Evolutionary conservation across 2,329 filamentous ascomycete species (phyloP), one percentile per base, ranked within the genome.

Genomic region (Sporothrix sp.): DNA sequence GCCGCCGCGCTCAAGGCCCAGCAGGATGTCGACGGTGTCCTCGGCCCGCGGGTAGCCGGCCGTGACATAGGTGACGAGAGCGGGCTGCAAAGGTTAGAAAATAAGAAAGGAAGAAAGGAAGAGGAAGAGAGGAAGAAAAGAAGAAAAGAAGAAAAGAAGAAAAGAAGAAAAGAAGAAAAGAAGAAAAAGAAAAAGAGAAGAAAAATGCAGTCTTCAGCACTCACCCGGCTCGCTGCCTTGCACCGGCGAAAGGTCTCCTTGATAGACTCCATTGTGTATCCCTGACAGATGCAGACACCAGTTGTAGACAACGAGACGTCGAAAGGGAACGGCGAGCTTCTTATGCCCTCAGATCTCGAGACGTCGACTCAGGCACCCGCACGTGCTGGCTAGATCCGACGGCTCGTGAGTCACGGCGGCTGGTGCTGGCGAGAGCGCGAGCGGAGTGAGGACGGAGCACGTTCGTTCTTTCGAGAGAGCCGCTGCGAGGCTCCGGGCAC

Each of bases 51-150:
- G 93, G 65, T 83, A 98, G 51, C 93, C 93, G 52, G 91, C 90
- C 23, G 93, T 98, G 64, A 96, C 88, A 75, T 98, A 98, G 25
- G 90, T 90, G 57, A 98, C 87, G 55, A 98, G 77, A 46, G 93
- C 91, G 58, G 87, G 74, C 78, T 93, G 66, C 23, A 3, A 10
- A 8, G 87, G 74, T 78, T 93, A 66, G 25, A 3, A 10, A 8
- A 11, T 8, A 5, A 16, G 27, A 14, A 4, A 3, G 11, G 32
- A 18, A 10, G 14, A 16, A 2, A 25, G 6, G 13, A 7, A 38
- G 27, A 7, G 16, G 11, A 28, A 18, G 11, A 3, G 21, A 9
- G 21, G 16, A 8, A 25, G 28, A 21, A n/a, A n/a, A 14, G 2
- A 13, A 28, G 14, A 16, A 25, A 20, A 14, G 14, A 14, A 14